Percentiles rank a stretch among this genome's conserved stretches.
phyloP scores from a whole-genome alignment of 768 basidiomycete genomes.

The Serendipita vermifera region DNA sequence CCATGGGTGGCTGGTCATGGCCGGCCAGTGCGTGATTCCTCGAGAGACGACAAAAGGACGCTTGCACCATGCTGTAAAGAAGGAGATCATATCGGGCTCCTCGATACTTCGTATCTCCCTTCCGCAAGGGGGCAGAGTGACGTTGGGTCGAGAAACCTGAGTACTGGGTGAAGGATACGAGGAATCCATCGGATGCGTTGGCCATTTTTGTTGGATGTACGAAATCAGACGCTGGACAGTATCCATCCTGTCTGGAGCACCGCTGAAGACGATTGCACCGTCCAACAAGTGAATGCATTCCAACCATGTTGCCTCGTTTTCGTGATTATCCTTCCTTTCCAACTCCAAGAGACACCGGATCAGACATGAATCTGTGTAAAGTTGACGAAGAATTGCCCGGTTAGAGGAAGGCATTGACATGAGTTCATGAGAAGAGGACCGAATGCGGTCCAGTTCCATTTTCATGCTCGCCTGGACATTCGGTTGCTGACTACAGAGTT shows the following conservation, averaged over 20 bases:
- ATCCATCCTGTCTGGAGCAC: conserved; percentile 55
- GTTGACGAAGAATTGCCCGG: neutral
- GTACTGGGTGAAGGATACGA: neutral
- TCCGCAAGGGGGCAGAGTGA: conserved; percentile 18
- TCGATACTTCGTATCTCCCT: conserved; percentile 31
- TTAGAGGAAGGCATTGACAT: too few species aligned
- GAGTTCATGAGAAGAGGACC: too few species aligned
- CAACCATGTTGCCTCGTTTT: conserved; percentile 24
- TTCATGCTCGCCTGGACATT: too few species aligned
- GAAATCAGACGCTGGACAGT: conserved; percentile 51
- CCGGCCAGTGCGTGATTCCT: conserved; percentile 65
- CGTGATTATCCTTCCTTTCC: conserved; percentile 5
- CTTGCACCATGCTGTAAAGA: conserved; percentile 32
- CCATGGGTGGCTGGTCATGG: conserved; percentile 60
- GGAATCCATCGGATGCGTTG: conserved; percentile 16
- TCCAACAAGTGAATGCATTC: conserved; percentile 51
- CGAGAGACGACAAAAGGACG: conserved; percentile 63
- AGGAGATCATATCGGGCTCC: conserved; percentile 46
- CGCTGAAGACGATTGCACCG: conserved; percentile 70
- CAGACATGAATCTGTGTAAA: conserved; percentile 68
- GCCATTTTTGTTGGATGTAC: conserved; percentile 37
- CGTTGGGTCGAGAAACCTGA: conserved; percentile 11
- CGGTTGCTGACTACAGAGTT: too few species aligned
- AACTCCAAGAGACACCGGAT: conserved; percentile 36
- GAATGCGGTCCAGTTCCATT: too few species aligned